Conservation (phyloP, 768 basidiomycete genomes). For the Pisolithus sp. region DNA sequence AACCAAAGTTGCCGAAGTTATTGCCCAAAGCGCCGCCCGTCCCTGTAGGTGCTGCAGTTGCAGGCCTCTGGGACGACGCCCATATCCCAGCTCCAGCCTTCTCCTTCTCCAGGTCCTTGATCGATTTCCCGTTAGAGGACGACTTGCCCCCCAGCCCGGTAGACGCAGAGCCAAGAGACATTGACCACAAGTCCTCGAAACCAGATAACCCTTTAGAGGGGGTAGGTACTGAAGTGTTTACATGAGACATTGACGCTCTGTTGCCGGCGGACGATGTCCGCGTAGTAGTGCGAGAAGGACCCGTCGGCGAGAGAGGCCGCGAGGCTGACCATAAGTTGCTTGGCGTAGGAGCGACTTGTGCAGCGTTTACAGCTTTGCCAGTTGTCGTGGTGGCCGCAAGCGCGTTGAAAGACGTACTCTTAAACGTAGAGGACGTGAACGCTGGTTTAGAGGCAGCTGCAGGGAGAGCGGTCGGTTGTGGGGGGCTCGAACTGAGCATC, state of each 20-base stretch:
- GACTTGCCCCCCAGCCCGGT: constrained; percentile 30
- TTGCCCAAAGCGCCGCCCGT: constrained; percentile 7
- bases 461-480: constrained; percentile 13
- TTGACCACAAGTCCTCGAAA: constrained; percentile 87
- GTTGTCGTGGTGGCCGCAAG: constrained; percentile 25
- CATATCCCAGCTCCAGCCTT: constrained; percentile 78
- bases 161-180: constrained; percentile 56
- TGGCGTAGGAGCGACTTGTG: constrained; percentile 15
- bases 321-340: constrained; percentile 19
- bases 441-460: constrained; percentile 9
- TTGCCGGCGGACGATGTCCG: constrained; percentile 6
- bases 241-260: constrained; percentile 11
- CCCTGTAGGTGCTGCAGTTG: constrained; percentile 8
- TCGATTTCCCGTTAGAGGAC: constrained; percentile 54
- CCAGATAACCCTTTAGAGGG: constrained; percentile 40
- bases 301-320: constrained; percentile 23
- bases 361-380: constrained; percentile 15
- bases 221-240: constrained; percentile 16
- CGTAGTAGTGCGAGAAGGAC: constrained; percentile 8
- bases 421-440: constrained; percentile 19
- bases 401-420: constrained; percentile 9
- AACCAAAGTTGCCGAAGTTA: constrained; percentile 31
- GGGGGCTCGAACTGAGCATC: constrained; percentile 36
- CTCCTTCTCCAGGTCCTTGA: constrained; percentile 86
- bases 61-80: constrained; percentile 37